phyloP scores from a whole-genome alignment of 78 protist species.

The Blattamonas nauphoetae region DNA sequence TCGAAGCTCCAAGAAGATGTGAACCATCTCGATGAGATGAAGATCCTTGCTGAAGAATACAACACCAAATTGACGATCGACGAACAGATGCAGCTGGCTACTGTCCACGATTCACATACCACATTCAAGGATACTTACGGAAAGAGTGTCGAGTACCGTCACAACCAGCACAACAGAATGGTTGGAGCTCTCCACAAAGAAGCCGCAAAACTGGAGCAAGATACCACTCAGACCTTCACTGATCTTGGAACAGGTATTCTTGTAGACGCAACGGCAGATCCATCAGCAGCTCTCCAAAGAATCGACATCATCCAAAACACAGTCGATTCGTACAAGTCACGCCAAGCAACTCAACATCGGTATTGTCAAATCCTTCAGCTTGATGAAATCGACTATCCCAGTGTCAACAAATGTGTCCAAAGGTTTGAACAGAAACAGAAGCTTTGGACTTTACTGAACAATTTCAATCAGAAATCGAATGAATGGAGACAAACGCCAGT shows the following conservation, averaged over 20 bases:
- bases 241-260: background rate
- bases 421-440: background rate
- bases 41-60: background rate
- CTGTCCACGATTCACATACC: background rate
- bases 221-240: background rate
- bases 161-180: background rate
- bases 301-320: background rate
- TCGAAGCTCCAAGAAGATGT: background rate
- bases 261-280: background rate
- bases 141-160: background rate
- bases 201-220: background rate
- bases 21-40: background rate
- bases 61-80: background rate
- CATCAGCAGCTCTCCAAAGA: background rate
- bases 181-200: background rate
- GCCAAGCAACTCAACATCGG: background rate
- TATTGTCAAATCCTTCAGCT: background rate
- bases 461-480: background rate
- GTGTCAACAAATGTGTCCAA: background rate
- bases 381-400: background rate
- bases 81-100: background rate
- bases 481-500: background rate
- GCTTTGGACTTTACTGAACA: background rate
- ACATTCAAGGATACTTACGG: background rate
- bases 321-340: background rate